Conservation (phyloP, 495 filamentous ascomycete species). For the Rhypophila decipiens region DNA sequence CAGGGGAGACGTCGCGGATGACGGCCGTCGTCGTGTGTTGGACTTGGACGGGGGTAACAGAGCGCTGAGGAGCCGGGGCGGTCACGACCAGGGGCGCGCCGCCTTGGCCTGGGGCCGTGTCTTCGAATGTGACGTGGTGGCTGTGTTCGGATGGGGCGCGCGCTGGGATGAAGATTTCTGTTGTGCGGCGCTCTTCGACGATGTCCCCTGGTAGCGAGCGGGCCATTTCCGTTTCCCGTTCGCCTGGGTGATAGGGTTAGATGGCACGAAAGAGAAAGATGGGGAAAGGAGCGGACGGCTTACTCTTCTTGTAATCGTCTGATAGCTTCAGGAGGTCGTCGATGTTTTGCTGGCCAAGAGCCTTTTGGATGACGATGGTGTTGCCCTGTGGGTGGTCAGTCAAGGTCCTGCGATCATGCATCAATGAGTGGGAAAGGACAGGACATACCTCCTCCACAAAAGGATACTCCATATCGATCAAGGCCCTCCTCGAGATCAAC, state of each 20-base stretch:
- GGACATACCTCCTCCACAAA: conserved; percentile 71
- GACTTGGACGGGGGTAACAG: conserved; percentile 18
- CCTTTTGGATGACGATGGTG: conserved; percentile 69
- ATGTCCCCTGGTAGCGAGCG: conserved; percentile 30
- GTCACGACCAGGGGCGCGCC: conserved; percentile 22
- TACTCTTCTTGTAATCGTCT: conserved; percentile 58
- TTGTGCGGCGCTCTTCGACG: conserved; percentile 29
- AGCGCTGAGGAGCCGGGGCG: conserved; percentile 35
- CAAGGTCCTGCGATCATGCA: background rate
- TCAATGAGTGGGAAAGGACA: background rate
- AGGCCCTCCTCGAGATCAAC: conserved; percentile 66
- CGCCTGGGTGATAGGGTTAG: conserved; percentile 13
- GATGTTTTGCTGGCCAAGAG: conserved; percentile 82
- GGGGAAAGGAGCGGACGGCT: conserved; percentile 3
- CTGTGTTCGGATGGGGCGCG: conserved; percentile 12
- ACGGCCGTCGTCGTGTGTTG: conserved; percentile 30
- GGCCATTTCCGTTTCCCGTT: conserved; percentile 31
- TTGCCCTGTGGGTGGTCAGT: conserved; percentile 53
- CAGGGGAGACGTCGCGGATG: conserved; percentile 34
- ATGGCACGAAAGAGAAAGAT: background rate
- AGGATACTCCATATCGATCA: conserved; percentile 79
- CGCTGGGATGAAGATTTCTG: conserved; percentile 22
- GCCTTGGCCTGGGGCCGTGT: conserved; percentile 5
- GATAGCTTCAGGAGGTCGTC: conserved; percentile 80
- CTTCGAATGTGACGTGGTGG: conserved; percentile 22